Base-by-base conservation (phyloP, 2,329 filamentous ascomycete genomes). In the Colletotrichum godetiae region DNA sequence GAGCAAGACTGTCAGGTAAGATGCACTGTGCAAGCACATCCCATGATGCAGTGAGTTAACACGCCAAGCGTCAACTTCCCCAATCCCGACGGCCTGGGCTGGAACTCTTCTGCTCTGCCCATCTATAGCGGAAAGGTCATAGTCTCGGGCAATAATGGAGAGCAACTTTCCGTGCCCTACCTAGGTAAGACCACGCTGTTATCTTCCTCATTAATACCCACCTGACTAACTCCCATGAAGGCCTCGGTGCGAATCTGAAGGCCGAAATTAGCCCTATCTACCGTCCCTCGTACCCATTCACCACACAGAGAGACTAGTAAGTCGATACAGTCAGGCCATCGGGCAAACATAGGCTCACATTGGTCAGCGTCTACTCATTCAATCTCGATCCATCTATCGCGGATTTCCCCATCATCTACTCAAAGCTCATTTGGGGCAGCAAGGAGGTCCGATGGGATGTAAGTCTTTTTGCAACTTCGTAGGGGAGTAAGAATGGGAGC, bases 71-170 rank as follows among this genome's bases (percentile, higher is more conserved):
- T 81, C 71, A 77, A 77, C 61, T 79, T 82, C 61, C 77, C 77
- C 27, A 80, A 78, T 13, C 81, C 80, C 8, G 57, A 75, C 52
- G 74, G 58, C 22, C 60, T 74, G 12, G 77, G 78, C 29, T 80
- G 81, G 71, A 79, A 80, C 63, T 57, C 78, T 0, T 75, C 75
- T 4, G 76, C 75, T 11, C 64, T 83, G 46, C 81, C 81, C 4
- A 66, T 82, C 12, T 82, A 82, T 60, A 80, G 80, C 46, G 81
- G 81, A 27, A 81, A 81, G 67, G 76, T 82, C 29, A 75, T 80
- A 12, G 74, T 82, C 55, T 76, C 76, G 19, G 77, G 77, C 6
- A 79, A 78, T 65, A 78, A 78, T 31, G 79, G 79, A 6, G 82
- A 83, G 60, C 76, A 80, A 31, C 75, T 83, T 12, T 79, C 77